A percentile compares a stretch with the other conserved stretches of the same genome.
phyloP scores from a whole-genome alignment of 208 protist species.

The Wallacemonas sp. region DNA sequence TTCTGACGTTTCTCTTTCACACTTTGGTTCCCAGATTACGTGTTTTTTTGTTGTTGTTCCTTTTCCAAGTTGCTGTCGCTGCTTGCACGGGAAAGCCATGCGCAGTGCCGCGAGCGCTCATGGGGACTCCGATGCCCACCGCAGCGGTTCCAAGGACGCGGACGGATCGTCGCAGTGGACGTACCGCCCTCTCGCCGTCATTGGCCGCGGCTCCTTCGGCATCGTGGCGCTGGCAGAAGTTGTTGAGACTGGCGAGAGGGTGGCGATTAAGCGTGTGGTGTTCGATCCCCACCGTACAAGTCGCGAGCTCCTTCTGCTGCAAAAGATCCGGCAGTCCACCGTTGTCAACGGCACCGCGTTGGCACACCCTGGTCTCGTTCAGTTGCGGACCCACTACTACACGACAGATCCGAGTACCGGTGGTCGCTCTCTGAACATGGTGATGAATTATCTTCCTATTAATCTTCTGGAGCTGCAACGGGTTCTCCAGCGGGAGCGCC shows the following conservation, averaged over 20 bases:
- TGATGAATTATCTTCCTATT: constrained; percentile 98
- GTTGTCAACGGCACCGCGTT: constrained; percentile 5
- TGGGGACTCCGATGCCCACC: neutral
- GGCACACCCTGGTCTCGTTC: constrained; percentile 94
- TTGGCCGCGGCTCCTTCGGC: constrained; percentile 98
- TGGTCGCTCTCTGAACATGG: constrained; percentile 98
- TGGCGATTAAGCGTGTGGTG: constrained; percentile 98
- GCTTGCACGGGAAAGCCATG: constrained; percentile 7
- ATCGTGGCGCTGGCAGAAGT: constrained; percentile 93
- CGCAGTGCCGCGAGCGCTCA: neutral
- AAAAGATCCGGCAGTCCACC: constrained; percentile 41
- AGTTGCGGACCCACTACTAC: constrained; percentile 95
- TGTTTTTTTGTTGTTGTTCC: constrained; percentile 4
- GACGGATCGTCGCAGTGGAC: constrained; percentile 3
- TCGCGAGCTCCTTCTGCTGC: constrained; percentile 97
- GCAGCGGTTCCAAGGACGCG: too few species aligned
- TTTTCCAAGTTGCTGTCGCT: neutral
- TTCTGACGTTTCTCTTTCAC: too few species aligned
- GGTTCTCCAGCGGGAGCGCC: constrained; percentile 69
- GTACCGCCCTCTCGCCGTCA: constrained; percentile 28
- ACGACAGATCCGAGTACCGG: constrained; percentile 80
- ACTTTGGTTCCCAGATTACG: neutral
- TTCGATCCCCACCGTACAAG: constrained; percentile 97
- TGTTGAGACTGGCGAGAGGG: constrained; percentile 75
- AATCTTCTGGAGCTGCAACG: constrained; percentile 94